phyloP scores from a whole-genome alignment of 305 asterid genomes.

The Fraxinus xanthoxyloides region DNA sequence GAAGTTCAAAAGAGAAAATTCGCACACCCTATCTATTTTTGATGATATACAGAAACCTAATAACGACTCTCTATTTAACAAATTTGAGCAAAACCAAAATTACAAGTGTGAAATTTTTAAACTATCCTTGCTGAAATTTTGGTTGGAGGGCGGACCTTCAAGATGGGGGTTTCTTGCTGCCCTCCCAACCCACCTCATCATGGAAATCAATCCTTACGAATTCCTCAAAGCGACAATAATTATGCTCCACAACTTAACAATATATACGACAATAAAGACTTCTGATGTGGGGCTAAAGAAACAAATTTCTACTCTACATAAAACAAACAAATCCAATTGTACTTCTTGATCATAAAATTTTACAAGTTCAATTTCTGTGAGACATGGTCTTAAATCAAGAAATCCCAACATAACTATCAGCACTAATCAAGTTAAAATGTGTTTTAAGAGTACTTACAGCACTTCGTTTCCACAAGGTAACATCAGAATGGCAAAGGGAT shows the following conservation, averaged over 20 bases:
- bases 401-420: background rate
- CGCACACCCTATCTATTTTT: background rate
- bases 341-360: background rate
- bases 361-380: background rate
- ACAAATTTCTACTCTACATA: background rate
- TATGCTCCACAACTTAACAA: background rate
- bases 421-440: background rate
- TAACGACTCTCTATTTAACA: background rate
- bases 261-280: background rate
- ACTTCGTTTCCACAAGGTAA: constrained; percentile 36
- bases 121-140: background rate
- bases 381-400: background rate
- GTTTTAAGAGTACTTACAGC: constrained; percentile 20
- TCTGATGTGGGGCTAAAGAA: background rate
- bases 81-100: background rate
- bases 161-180: background rate
- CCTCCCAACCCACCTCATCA: background rate
- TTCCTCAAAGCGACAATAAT: too few species aligned
- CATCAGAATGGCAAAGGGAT: constrained; percentile 44
- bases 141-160: background rate
- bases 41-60: background rate
- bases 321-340: background rate
- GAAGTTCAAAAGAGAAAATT: background rate
- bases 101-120: background rate
- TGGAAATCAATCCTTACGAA: background rate